These are phyloP conservation scores for Tuber calosporum DNA, from an alignment of 495 filamentous ascomycete genomes.

Conservation along the genomic window DNA sequence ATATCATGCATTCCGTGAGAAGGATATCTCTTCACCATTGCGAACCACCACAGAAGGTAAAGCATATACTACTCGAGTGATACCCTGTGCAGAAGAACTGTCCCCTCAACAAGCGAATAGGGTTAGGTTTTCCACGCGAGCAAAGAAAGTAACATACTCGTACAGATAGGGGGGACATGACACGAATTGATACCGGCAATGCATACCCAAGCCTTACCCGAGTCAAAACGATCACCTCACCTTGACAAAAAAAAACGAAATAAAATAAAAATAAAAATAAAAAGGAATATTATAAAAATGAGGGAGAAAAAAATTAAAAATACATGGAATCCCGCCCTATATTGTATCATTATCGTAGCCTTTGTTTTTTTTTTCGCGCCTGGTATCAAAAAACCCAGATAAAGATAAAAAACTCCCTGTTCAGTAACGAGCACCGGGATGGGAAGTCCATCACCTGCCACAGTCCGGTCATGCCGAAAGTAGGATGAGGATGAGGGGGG, in stretches of 20 bases:
- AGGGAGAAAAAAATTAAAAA: background rate
- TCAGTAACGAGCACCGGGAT: no score
- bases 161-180: background rate
- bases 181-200: background rate
- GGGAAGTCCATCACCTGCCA: no score
- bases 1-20: background rate
- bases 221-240: background rate
- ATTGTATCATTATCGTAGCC: background rate
- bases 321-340: background rate
- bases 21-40: background rate
- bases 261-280: background rate
- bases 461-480: background rate
- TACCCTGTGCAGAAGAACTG: background rate
- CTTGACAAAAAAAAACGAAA: background rate
- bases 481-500: no score
- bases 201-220: background rate
- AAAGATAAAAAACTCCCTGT: no score
- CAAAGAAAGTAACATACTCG: no score
- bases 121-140: background rate
- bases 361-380: no score
- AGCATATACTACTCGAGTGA: background rate
- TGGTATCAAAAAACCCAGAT: background rate
- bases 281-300: background rate
- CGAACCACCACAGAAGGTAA: no score
- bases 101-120: background rate